A percentile compares a stretch with the other conserved stretches of the same genome.
Evolutionary conservation across 148 eudicot genomes (phyloP).

Genomic region (Rhododendron molle): DNA sequence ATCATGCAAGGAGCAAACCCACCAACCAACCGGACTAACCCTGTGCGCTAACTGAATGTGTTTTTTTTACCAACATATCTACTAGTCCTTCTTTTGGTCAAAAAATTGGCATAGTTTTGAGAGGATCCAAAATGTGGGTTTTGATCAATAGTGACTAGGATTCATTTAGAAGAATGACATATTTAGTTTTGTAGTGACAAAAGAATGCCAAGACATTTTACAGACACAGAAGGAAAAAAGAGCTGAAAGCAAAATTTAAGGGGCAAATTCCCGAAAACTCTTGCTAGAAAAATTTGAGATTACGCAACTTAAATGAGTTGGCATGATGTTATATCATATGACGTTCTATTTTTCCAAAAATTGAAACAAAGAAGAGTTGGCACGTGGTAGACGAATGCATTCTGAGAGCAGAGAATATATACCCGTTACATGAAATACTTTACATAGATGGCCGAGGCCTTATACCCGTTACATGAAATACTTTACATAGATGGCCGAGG

Average conservation of each 20-base stretch:
- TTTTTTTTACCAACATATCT: too few relatives aligned
- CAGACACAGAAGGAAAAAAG: not conserved
- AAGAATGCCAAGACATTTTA: not conserved
- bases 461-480: not conserved
- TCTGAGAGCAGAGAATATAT: not conserved
- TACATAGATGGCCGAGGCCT: not conserved
- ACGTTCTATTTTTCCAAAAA: too few relatives aligned
- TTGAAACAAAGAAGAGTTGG: too few relatives aligned
- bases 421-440: not conserved
- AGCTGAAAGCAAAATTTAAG: not conserved
- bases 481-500: not conserved
- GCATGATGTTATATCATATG: not conserved
- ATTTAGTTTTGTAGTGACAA: not conserved
- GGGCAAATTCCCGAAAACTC: not conserved
- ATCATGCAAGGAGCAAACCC: too few relatives aligned
- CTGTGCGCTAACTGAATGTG: too few relatives aligned
- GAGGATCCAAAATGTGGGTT: not conserved
- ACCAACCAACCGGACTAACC: not conserved
- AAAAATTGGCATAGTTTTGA: not conserved
- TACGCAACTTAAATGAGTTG: not conserved
- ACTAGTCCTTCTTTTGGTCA: too few relatives aligned
- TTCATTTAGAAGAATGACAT: not conserved
- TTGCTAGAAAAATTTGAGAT: not conserved
- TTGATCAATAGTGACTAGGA: not conserved
- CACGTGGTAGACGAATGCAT: too few relatives aligned